These are phyloP conservation scores for Pseudotsuga menziesii DNA, from an alignment of 75 land plant species.

Conservation along the genomic window DNA sequence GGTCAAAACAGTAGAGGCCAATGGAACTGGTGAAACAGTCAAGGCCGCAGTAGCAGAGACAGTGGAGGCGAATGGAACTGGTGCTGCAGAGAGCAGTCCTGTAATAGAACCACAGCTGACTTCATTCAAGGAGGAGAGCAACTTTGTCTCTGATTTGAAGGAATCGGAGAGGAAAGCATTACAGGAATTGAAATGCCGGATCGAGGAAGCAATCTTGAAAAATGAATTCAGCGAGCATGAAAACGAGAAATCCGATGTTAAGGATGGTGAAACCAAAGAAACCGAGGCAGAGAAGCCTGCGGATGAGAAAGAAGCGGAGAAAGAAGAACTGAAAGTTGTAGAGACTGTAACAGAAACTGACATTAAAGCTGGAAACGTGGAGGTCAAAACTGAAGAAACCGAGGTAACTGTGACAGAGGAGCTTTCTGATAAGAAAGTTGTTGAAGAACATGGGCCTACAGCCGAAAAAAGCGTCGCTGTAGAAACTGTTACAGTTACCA, in stretches of 20 bases:
- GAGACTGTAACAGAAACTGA: not conserved
- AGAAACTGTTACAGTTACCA: not conserved
- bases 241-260: slow-evolving; percentile 8
- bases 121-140: slow-evolving; percentile 75
- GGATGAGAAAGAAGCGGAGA: slow-evolving; percentile 6
- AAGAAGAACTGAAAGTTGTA: slow-evolving; percentile 13
- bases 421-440: not conserved
- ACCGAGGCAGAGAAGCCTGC: slow-evolving; percentile 13
- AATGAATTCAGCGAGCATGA: slow-evolving; percentile 35
- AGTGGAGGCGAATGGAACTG: not conserved
- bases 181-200: slow-evolving; percentile 49
- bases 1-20: not conserved
- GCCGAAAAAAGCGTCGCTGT: slow-evolving; percentile 12
- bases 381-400: slow-evolving; percentile 2
- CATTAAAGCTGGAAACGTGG: not conserved
- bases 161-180: slow-evolving; percentile 71
- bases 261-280: slow-evolving; percentile 12
- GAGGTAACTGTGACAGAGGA: not conserved
- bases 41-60: slow-evolving; percentile 7
- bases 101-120: slow-evolving; percentile 11
- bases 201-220: slow-evolving; percentile 43
- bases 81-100: slow-evolving; percentile 18
- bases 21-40: slow-evolving; percentile 5
- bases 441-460: not conserved
- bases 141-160: slow-evolving; percentile 61